Conservation (phyloP, 768 basidiomycete species). For the Amanita fuliginea region DNA sequence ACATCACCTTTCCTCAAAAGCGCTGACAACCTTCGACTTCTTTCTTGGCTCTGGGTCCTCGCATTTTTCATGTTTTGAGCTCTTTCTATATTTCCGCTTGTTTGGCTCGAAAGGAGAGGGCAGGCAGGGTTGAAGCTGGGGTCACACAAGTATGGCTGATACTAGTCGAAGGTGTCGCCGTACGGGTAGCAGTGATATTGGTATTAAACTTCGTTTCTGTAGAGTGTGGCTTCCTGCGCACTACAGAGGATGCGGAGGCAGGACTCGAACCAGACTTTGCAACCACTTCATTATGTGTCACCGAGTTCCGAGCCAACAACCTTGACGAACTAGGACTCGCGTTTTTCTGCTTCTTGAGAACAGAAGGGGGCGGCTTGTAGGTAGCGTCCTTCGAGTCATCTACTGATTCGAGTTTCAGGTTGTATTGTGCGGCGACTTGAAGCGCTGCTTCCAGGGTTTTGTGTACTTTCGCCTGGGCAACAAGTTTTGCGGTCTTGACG, state of each 20-base stretch:
- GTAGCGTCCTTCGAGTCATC: neutral
- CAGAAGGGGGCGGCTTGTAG: neutral
- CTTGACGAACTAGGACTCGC: neutral
- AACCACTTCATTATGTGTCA: neutral
- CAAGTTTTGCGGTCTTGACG: neutral
- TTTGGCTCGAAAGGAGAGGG: neutral
- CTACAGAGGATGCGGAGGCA: neutral
- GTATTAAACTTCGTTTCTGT: neutral
- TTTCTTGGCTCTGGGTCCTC: neutral
- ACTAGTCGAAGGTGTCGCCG: neutral
- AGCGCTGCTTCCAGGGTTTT: neutral
- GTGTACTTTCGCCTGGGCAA: neutral
- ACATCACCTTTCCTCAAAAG: neutral
- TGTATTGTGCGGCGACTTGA: neutral
- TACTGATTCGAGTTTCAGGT: neutral
- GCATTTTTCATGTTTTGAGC: neutral
- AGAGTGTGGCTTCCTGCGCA: neutral
- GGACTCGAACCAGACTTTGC: neutral
- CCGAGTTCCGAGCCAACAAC: neutral
- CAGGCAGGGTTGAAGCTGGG: neutral
- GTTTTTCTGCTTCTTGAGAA: neutral
- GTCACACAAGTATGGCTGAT: neutral
- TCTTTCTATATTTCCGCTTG: constrained; percentile 1
- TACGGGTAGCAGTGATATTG: too few relatives aligned
- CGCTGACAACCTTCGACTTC: neutral